Evolutionary conservation across 2,329 filamentous ascomycete genomes (phyloP), one percentile per base, ranked within the genome.

Genomic region (Penicillium sp.): DNA sequence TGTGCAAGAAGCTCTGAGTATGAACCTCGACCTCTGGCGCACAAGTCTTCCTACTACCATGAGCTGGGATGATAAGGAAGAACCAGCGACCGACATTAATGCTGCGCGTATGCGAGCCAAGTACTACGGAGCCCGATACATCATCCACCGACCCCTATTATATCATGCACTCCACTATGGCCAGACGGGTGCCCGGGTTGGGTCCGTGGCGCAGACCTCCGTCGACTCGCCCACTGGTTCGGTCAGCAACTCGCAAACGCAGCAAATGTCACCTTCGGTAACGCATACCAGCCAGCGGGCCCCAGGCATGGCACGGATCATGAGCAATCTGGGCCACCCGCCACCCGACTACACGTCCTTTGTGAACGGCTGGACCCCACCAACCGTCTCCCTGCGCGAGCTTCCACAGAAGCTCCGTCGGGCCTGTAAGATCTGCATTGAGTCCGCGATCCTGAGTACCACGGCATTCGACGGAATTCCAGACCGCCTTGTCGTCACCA

Each of bases 121-220:
- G 68, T 97, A 93, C 69, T 97, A 92, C 77, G 93, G 93, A 18
- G 91, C 89, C 0, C 82, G 87, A 56, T 90, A 95, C 54, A 91
- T 97, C 64, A 91, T 92, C 24, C 87, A 93, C 66, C 82, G 93
- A 23, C 89, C 88, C 0, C 89, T 92, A 52, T 69, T 86, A 18
- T 80, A 81, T 58, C 77, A 81, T 47, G 80, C 78, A 2, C 74
- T 84, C 2, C 79, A 83, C 54, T 72, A 74, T 45, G 59, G 64
- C 55, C 64, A 69, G 44, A 60, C 67, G 23, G 69, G 65, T 86
- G 58, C 52, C 12, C 57, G 53, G 12, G 27, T 61, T 10, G 54
- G 54, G 1, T 51, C 53, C 10, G 42, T 48, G 20, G 47, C 38
- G 6, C 51, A 47, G 9, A n/a, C 49, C 3, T 49, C 63, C 13